phyloP scores from a whole-genome alignment of 1,284 basidiomycete genomes.

The Ceratobasidium sp. region DNA sequence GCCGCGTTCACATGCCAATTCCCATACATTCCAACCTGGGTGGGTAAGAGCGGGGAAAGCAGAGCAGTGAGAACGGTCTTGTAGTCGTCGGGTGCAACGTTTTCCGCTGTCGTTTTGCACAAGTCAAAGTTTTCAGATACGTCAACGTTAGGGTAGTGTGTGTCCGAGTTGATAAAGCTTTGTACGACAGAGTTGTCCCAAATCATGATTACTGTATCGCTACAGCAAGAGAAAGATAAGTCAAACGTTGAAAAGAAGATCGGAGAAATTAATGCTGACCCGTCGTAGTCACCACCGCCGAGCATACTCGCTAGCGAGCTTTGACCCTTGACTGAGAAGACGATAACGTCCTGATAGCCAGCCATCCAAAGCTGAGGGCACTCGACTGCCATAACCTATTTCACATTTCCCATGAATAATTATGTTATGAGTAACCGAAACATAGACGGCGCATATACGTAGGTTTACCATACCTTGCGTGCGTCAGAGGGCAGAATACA shows the following conservation, averaged over 20 bases:
- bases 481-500: slow-evolving; percentile 40
- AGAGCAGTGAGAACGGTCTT: slow-evolving; percentile 12
- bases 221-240: background rate
- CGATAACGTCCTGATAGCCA: slow-evolving; percentile 37
- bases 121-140: slow-evolving; percentile 20
- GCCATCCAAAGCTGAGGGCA: slow-evolving; percentile 26
- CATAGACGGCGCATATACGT: slow-evolving; percentile 2
- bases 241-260: background rate
- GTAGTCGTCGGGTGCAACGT: slow-evolving; percentile 17
- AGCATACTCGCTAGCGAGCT: slow-evolving; percentile 35
- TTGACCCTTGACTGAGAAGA: slow-evolving; percentile 42
- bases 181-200: slow-evolving; percentile 34
- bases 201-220: slow-evolving; percentile 40
- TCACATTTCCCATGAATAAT: background rate
- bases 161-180: slow-evolving; percentile 38
- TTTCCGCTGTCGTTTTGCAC: background rate
- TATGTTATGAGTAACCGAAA: background rate
- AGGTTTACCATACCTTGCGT: slow-evolving; percentile 21
- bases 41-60: slow-evolving; percentile 24
- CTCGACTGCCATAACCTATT: slow-evolving; percentile 35
- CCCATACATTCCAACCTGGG: slow-evolving; percentile 40
- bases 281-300: slow-evolving; percentile 45
- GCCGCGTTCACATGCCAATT: slow-evolving; percentile 28
- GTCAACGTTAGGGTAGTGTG: slow-evolving; percentile 26
- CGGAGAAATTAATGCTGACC: background rate